Evolutionary conservation across 345 rosid genomes (phyloP).

Genomic region (Euphorbia pulcherrima): DNA sequence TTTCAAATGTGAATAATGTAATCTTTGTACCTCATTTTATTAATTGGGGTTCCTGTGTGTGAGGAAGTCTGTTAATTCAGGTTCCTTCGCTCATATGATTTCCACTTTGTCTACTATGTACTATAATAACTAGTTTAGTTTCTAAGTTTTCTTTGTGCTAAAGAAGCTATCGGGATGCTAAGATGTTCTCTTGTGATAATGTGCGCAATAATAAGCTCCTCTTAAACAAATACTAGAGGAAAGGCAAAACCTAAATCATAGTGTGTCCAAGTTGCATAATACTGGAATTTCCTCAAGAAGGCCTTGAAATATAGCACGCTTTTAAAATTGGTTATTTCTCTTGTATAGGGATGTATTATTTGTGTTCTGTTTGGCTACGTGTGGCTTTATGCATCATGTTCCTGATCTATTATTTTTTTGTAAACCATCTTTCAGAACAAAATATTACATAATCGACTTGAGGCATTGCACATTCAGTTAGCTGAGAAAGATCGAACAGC

Average conservation of each 20-base stretch:
- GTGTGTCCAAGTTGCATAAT: background rate
- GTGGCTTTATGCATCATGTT: background rate
- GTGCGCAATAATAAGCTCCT: background rate
- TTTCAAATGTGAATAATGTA: background rate
- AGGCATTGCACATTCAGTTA: constrained; percentile 73
- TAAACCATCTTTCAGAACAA: constrained; percentile 49
- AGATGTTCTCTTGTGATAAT: background rate
- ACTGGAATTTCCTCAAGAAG: background rate
- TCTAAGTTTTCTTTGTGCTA: background rate
- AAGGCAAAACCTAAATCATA: background rate
- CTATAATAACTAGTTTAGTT: background rate
- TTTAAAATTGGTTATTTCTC: background rate
- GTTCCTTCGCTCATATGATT: background rate
- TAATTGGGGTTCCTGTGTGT: background rate
- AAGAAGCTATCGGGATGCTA: background rate
- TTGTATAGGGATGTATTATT: background rate
- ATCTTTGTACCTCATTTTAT: background rate
- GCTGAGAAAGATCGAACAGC: constrained; percentile 66
- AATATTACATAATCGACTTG: constrained; percentile 68
- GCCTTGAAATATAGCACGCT: background rate
- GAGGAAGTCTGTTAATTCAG: background rate
- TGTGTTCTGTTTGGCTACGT: background rate
- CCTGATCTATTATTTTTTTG: background rate
- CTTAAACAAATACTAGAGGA: background rate
- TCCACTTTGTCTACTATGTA: background rate